Evolutionary conservation across 1,284 basidiomycete genomes (phyloP).

Genomic region (Pholiota adiposa): DNA sequence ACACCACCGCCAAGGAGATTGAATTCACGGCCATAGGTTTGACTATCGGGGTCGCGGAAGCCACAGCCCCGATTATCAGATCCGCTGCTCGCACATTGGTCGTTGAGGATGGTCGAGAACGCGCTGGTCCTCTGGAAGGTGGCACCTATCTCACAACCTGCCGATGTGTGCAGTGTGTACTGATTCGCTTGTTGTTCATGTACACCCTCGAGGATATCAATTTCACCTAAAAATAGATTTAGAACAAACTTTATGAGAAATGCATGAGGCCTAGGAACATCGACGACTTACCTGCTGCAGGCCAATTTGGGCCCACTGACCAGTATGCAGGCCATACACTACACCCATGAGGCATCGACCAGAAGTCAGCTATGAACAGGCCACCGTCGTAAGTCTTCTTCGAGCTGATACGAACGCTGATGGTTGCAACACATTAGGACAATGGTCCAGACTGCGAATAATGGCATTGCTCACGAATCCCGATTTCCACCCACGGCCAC

Average conservation of each 20-base stretch:
- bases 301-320: slow-evolving; percentile 72
- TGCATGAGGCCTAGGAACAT: slow-evolving; percentile 26
- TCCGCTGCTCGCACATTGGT: slow-evolving; percentile 50
- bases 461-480: slow-evolving; percentile 56
- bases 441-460: slow-evolving; percentile 1
- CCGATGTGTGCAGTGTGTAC: slow-evolving; percentile 70
- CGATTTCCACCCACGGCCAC: slow-evolving; percentile 59
- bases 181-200: slow-evolving; percentile 63
- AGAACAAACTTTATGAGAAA: background rate
- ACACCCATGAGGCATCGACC: slow-evolving; percentile 79
- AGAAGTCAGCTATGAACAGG: slow-evolving; percentile 81
- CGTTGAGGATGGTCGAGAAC: slow-evolving; percentile 39
- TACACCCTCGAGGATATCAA: slow-evolving; percentile 78
- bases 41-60: slow-evolving; percentile 53
- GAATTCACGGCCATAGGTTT: slow-evolving; percentile 73
- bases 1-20: slow-evolving; percentile 74
- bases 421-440: slow-evolving; percentile 4
- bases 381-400: slow-evolving; percentile 70
- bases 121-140: slow-evolving; percentile 31
- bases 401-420: slow-evolving; percentile 72
- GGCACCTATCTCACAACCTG: slow-evolving; percentile 57
- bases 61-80: slow-evolving; percentile 71
- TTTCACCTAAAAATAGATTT: slow-evolving; percentile 50
- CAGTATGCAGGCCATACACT: slow-evolving; percentile 82
- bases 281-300: slow-evolving; percentile 48